Evolutionary conservation across 768 basidiomycete genomes (phyloP).

Genomic region (Suillus luteus): DNA sequence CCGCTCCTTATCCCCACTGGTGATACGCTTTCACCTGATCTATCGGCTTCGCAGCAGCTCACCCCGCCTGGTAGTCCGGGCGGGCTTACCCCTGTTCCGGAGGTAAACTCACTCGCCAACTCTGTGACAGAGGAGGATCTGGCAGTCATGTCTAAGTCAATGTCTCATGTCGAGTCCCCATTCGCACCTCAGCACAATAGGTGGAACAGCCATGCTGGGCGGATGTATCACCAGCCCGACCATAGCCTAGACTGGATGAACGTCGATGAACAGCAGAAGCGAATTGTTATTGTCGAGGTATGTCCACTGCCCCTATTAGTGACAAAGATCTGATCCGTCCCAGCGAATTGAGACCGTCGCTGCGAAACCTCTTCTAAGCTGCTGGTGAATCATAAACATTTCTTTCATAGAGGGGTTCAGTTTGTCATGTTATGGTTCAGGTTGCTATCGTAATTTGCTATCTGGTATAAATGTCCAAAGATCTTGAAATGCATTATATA

Average conservation of each 20-base stretch:
- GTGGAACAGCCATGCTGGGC: conserved; percentile 35
- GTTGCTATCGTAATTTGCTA: conserved; percentile 5
- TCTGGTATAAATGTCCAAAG: conserved; percentile 6
- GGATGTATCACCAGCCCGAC: conserved; percentile 31
- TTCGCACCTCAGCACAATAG: conserved; percentile 38
- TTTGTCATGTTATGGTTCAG: background rate
- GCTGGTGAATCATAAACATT: conserved; percentile 50
- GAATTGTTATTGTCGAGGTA: conserved; percentile 74
- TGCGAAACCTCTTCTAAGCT: conserved; percentile 68
- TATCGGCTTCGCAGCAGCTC: conserved; percentile 43
- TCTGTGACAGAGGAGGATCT: conserved; percentile 72
- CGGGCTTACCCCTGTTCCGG: conserved; percentile 53
- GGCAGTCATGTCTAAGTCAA: conserved; percentile 74
- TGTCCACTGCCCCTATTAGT: conserved; percentile 22
- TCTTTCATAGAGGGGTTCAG: background rate
- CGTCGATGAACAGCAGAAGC: conserved; percentile 46
- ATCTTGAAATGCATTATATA: conserved; percentile 1
- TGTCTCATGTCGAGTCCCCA: conserved; percentile 65
- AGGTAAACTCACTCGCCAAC: conserved; percentile 52
- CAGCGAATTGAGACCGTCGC: conserved; percentile 77
- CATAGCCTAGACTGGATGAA: conserved; percentile 49
- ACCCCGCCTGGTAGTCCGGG: conserved; percentile 61
- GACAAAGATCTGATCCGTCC: background rate
- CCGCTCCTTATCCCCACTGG: conserved; percentile 35
- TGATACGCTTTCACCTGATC: conserved; percentile 18